Base-by-base conservation (phyloP, 2,329 filamentous ascomycete species). In the Cytospora piceae region DNA sequence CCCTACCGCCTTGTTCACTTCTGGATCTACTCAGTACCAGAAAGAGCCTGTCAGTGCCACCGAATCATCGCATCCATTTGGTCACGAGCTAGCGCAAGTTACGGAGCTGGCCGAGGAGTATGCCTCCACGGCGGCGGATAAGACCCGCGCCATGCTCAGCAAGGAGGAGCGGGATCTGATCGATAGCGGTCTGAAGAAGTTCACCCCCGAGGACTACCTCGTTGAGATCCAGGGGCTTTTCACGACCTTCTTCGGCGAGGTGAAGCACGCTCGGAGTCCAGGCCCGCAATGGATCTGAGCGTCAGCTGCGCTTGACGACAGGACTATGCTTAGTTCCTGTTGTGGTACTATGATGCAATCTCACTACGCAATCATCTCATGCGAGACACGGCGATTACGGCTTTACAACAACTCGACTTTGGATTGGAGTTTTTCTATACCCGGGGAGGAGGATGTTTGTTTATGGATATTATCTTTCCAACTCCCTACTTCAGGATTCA, bases 41-140 rank as follows among this genome's bases (percentile, higher is more conserved):
- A 57, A 63, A 31, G 29, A 32, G 27, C 54, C 63, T 72, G 58
- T 70, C 65, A n/a, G 71, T 67, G 64, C 73, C 66, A 57, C 68
- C 74, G 39, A 76, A 72, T 74, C 77, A 32, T 71, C 78, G 55
- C 87, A 95, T 75, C 94, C 94, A 0, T 98, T 98, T 73, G 92
- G 92, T 61, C 89, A 90, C 59, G 95, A 99, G 78, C 82, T 98
- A 61, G 93, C 92, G 64, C 91, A 98, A 78, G 92, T 98, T 29
- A 93, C 93, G 61, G 95, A 98, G 78, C 85, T 97, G 20, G 94
- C 90, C 0, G 95, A 98, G 78, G 94, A 97, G 77, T 94, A 93
- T 71, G 87, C 88, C 52, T 83, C 87, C 34, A 83, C 85, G 69
- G 57, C 59, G 20, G 59, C 56, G 11, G 83, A 87, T 46, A 79